Percentiles rank a stretch among this genome's conserved stretches.
Conservation (phyloP, 768 basidiomycete species). For the Panaeolus cyanescens region DNA sequence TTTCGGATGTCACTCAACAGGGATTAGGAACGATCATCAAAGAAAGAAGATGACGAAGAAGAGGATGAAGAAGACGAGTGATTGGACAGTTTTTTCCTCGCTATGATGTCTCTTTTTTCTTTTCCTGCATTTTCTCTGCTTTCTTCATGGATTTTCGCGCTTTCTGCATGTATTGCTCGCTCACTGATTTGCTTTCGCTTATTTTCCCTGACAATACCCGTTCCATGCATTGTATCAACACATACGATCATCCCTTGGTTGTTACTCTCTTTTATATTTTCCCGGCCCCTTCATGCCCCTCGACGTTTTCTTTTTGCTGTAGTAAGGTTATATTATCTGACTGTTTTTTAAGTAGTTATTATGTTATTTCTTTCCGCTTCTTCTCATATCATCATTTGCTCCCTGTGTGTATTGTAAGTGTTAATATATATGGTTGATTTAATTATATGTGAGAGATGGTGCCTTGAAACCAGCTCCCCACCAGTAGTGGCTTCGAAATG, state of each 20-base stretch:
- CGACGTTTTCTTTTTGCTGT: not conserved
- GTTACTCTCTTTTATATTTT: not conserved
- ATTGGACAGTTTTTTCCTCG: not conserved
- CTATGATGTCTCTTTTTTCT: not conserved
- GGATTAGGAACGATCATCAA: not conserved
- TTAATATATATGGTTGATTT: not conserved
- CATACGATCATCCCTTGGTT: not conserved
- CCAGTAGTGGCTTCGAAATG: too few species aligned
- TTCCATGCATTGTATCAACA: not conserved
- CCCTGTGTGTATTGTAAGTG: constrained; percentile 1
- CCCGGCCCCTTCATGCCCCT: not conserved
- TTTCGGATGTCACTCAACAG: not conserved
- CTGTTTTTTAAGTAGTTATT: not conserved
- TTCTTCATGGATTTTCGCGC: not conserved
- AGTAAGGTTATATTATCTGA: not conserved
- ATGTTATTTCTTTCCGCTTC: not conserved
- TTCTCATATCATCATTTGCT: not conserved
- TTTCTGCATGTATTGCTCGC: not conserved
- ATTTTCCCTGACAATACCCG: not conserved
- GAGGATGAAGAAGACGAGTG: not conserved
- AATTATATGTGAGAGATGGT: not conserved
- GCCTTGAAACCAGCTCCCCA: too few species aligned
- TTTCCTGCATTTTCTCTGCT: not conserved
- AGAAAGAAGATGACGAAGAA: not conserved
- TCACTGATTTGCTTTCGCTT: not conserved